Base-by-base conservation (phyloP, 805 yeast species). In the Candida dajiaensis region DNA sequence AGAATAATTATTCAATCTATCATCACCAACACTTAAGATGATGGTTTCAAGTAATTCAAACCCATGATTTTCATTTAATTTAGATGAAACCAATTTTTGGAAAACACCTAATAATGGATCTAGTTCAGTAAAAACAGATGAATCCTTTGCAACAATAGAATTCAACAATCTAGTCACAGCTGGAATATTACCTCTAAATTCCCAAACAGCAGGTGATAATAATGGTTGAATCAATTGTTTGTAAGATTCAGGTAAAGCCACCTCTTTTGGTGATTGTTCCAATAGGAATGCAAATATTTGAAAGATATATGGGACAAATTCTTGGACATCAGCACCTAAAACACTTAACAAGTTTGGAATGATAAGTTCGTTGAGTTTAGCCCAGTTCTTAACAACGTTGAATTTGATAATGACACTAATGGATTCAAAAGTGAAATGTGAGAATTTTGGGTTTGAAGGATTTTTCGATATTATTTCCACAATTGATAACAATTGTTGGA, bases 391-490 rank as follows among this genome's bases (percentile, higher is more conserved):
- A 31, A 2, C 54, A 33, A 67, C 59, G 48, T 66, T 64, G 59
- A 65, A 82, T 53, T 83, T 82, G 48, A 90, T 68, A 42, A 90
- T 68, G 5, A 83, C 83, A 22, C 94, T 92, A 48, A 94, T 73
- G 9, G 95, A 76, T 70, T 94, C 99, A 63, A 94, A 94, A 4
- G 86, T 74, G 61, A 82, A 95, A 65, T 94, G 99, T 7, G 89
- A 78, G 60, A 94, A 94, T 56, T 83, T 80, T 39, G 99, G 99
- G 66, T 94, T 94, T 6, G 98, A 87, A 6, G 99, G 99, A 59
- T 94, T 94, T 56, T 81, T 82, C 21, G 89, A 72, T 46, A 90
- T 89, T 15, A 80, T 77, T 15, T 72, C 73, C 42, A 90, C 72
- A 41, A 94, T 85, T 43, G 75, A 70, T 40, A 90, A 66, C 38